These are phyloP conservation scores for Tetrahymena borealis DNA, from an alignment of 73 alveolate genomes.

Conservation along the genomic window DNA sequence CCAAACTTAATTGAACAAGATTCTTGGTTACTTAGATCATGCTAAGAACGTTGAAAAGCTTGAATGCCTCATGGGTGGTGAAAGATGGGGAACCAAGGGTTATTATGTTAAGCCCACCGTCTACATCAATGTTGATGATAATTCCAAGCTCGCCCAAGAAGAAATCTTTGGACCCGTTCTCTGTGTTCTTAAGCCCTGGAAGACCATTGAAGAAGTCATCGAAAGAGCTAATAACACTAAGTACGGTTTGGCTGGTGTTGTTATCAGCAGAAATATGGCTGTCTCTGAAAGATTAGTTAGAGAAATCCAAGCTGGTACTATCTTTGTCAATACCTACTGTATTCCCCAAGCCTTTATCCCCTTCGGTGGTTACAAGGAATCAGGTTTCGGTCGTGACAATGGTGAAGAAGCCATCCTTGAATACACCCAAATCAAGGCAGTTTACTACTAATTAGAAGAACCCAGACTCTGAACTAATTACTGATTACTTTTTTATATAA, in stretches of 20 bases:
- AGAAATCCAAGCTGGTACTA: conserved; percentile 78
- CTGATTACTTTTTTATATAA: too few species aligned
- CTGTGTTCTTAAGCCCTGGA: conserved; percentile 61
- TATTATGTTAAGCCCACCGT: conserved; percentile 80
- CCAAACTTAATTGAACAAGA: conserved; percentile 56
- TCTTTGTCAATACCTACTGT: conserved; percentile 49
- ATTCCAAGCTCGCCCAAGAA: conserved; percentile 80
- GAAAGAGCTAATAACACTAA: conserved; percentile 77
- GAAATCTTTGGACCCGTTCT: conserved; percentile 92
- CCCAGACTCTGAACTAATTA: background rate
- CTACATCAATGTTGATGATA: conserved; percentile 73
- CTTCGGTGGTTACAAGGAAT: conserved; percentile 57
- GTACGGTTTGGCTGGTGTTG: conserved; percentile 90
- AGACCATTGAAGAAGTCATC: conserved; percentile 79
- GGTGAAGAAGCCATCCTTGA: conserved; percentile 33
- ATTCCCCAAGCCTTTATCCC: conserved; percentile 33
- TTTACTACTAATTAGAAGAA: background rate
- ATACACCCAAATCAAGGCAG: background rate
- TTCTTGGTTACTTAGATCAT: conserved; percentile 60
- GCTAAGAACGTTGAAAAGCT: conserved; percentile 79
- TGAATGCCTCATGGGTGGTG: conserved; percentile 82
- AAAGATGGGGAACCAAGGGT: conserved; percentile 71
- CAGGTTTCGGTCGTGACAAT: conserved; percentile 54
- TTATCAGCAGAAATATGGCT: conserved; percentile 57
- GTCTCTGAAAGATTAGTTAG: conserved; percentile 56